Evolutionary conservation across 306 rosid species (phyloP), one percentile per base, ranked within the genome.

Genomic region (Senna siamea): DNA sequence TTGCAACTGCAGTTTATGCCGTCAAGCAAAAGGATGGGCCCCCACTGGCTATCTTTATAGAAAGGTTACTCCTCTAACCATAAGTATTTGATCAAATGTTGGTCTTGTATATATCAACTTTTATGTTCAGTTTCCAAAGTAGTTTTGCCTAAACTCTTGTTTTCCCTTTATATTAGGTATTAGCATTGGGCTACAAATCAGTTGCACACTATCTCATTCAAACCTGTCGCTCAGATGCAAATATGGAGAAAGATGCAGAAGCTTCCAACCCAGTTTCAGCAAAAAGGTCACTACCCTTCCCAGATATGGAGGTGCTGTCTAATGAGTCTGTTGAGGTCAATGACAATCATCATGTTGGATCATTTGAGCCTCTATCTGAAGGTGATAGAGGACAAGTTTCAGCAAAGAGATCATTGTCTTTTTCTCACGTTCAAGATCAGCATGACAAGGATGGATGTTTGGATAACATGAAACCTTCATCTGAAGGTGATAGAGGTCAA

Each of bases 1-100:
- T 78, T 95, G 99, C 86, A 95, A 95, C 79, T 95, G 99, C 84
- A 95, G 99, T 74, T 83, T 95, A 19, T 95, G 99, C 75, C 89
- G 99, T 63, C 85, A 85, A 61, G 88, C 90, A 41, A 92, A 88
- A 84, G 97, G 99, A 46, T 94, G 97, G 99, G 77, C 86, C 56
- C 92, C 97, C 5, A 94, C 97, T 56, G 99, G 99, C 26, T 0
- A 66, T 60, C 74, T 94, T 52, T 94, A 94, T 81, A 88, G 72
- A 81, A 94, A 87, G 96, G 99, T 94, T 77, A 58, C 41, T 78
- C 73, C 56, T 74, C 64, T 54, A 65, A 71, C 61, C 71, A 50
- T 13, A 52, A 76, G 35, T 54, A 73, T 75, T 75, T 69, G 32
- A 69, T 63, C 69, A 30, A 67, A 74, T 23, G 18, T 32, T 66